Evolutionary conservation across 352 stramenopile species (phyloP), one percentile per base, ranked within the genome.

Genomic region (Phytophthora parvispora): DNA sequence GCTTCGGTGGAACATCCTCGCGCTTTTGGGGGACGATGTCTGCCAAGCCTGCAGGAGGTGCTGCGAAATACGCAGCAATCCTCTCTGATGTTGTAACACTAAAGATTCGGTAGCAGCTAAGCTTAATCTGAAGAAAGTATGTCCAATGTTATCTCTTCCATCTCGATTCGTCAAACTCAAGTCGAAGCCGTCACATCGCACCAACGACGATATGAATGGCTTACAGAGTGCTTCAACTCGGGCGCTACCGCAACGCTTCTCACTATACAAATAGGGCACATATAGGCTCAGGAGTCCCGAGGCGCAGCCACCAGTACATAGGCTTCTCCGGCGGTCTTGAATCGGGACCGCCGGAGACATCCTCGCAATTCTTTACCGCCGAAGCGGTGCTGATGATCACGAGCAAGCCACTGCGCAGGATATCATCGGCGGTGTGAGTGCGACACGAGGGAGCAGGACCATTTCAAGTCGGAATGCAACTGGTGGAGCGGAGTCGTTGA

Each of bases 41-140:
- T 72, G 18, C 64, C 64, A 27, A 55, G 50, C 56, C 45, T 86
- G 38, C 72, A 72, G 49, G 74, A 83, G 29, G 72, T 60, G 20
- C 60, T 86, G 25, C 61, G 55, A 6, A 72, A 73, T 49, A 67
- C 58, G 6, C 65, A 72, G 45, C 65, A 62, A 20, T 36, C 63
- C 10, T 70, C 49, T 15, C 68, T 67, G 40, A 47, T 40, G 16
- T 36, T 43, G 13, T 40, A 45, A 45, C 22, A 22, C 43, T 51
- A 54, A 27, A 48, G n/a, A 10, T 27, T 48, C 10, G 36, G 16
- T 27, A 25, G 40, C 25, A 13, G 42, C 20, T 27, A 48, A 48
- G 42, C n/a, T 27, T 48, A 45, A 22, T 24, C 15, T 36, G 6
- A 10, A 36, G 31, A 36, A 36, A 36, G 31, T n/a, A 36, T 36